Evolutionary conservation across 78 protist genomes (phyloP).

Genomic region (Polysphondylium violaceum): DNA sequence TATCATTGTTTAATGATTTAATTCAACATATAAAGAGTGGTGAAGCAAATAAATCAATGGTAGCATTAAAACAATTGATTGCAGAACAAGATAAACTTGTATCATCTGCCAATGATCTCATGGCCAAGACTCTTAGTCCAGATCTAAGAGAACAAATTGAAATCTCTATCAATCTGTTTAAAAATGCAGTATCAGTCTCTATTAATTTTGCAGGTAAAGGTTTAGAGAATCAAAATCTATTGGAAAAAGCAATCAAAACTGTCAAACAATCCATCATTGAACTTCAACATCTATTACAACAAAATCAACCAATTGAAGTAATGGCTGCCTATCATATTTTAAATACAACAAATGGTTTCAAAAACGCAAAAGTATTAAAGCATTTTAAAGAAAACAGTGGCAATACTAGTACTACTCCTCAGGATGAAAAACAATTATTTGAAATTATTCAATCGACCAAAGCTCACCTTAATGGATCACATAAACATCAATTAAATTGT

Average conservation of each 20-base stretch:
- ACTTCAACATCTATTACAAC: constrained; percentile 21
- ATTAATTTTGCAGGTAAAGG: constrained; percentile 26
- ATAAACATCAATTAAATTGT: constrained; percentile 36
- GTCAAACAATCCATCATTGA: constrained; percentile 55
- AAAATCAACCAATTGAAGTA: constrained; percentile 30
- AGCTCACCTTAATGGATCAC: neutral
- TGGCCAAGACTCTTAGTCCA: neutral
- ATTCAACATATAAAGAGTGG: constrained; percentile 8
- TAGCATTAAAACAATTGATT: constrained; percentile 35
- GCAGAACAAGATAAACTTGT: constrained; percentile 51
- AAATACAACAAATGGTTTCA: neutral
- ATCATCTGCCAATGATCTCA: constrained; percentile 17
- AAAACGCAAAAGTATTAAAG: too few species aligned
- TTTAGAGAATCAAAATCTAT: neutral
- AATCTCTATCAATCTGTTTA: constrained; percentile 18
- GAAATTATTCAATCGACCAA: neutral
- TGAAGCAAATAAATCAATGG: constrained; percentile 37
- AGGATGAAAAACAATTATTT: too few species aligned
- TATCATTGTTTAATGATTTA: constrained; percentile 8
- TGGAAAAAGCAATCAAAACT: constrained; percentile 28
- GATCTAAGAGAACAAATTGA: constrained; percentile 58
- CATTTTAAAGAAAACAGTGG: too few species aligned
- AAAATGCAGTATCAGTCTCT: constrained; percentile 22
- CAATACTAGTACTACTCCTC: too few species aligned
- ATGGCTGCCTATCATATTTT: constrained; percentile 11